These are phyloP conservation scores for Rhodosporidiobolus sp. DNA, from an alignment of 768 basidiomycete genomes.

Conservation along the genomic window DNA sequence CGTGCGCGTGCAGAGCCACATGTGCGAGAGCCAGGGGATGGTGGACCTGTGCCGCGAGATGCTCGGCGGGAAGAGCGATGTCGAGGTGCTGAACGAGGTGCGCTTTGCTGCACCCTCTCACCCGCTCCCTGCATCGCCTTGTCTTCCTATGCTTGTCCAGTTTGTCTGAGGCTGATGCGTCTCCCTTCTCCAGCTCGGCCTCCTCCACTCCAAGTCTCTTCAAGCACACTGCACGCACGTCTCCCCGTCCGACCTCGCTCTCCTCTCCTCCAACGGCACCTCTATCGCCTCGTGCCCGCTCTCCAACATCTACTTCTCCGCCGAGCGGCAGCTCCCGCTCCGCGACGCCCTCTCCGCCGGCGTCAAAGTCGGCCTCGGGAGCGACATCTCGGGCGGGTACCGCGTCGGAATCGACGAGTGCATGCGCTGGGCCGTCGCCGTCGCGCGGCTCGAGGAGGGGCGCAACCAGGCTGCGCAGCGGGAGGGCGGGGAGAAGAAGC, in stretches of 20 bases:
- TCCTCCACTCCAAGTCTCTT: slow-evolving; percentile 65
- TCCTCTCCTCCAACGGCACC: slow-evolving; percentile 56
- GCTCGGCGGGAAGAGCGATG: slow-evolving; percentile 61
- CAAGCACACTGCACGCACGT: slow-evolving; percentile 91
- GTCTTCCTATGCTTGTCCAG: background rate
- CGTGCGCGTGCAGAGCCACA: slow-evolving; percentile 72
- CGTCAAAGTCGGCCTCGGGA: slow-evolving; percentile 74
- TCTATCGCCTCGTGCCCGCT: slow-evolving; percentile 83
- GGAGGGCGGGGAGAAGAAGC: slow-evolving; percentile 52
- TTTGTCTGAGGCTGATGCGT: slow-evolving; percentile 5
- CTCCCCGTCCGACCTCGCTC: slow-evolving; percentile 55
- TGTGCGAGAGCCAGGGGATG: slow-evolving; percentile 74
- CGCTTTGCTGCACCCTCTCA: slow-evolving; percentile 10
- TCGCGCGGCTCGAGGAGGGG: slow-evolving; percentile 66
- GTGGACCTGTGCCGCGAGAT: slow-evolving; percentile 66
- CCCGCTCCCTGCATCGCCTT: background rate
- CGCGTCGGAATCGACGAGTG: slow-evolving; percentile 68
- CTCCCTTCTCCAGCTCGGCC: slow-evolving; percentile 53
- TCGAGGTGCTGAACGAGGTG: slow-evolving; percentile 71
- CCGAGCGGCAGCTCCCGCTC: slow-evolving; percentile 61
- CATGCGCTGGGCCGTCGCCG: slow-evolving; percentile 74
- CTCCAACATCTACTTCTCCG: slow-evolving; percentile 83
- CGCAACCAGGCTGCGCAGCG: slow-evolving; percentile 54
- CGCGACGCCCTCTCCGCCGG: slow-evolving; percentile 65
- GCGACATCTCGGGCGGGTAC: slow-evolving; percentile 84